Base-by-base conservation (phyloP, 2,329 filamentous ascomycete genomes). In the Aspergillus ustus region DNA sequence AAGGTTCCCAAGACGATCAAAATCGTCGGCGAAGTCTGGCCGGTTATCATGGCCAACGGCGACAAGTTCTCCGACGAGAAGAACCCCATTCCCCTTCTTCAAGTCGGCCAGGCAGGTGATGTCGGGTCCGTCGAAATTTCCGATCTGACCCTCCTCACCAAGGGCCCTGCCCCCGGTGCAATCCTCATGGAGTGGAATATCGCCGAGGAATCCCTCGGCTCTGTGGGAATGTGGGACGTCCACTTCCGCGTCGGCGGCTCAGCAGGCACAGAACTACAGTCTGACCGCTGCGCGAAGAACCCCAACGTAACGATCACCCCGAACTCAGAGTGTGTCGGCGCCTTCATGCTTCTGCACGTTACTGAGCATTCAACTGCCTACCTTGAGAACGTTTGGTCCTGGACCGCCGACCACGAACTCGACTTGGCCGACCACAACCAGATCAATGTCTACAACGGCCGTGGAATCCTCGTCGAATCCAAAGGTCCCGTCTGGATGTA, bases 181-280 rank as follows among this genome's bases (percentile, higher is more conserved):
- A 92, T 97, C 72, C 85, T 97, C 73, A 88, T 97, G 80, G 86
- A 97, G 76, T 97, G 92, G 91, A 97, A 97, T 78, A 82, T 97
- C 46, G 87, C 87, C 48, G 89, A 87, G 40, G 59, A 73, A 25
- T 69, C 72, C 7, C 84, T 89, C 61, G 92, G 92, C 51, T 85
- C 87, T 1, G 89, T 88, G 20, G 94, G 88, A 64, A 88, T 97
- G 78, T 99, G 93, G 91, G 95, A 99, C 72, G 89, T 93, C n/a
- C 95, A 99, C 82, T 90, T 95, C 80, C 92, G 95, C 72, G 87
- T 99, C 69, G 94, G 93, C 70, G 95, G 95, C 48, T 89, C 89
- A 58, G 89, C 91, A 4, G 94, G 94, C 63, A 96, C 93, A 29
- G 79, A 91, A 66, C 85, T 98, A 17, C 91, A 96, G 78, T 90